Base-by-base conservation (phyloP, 1,284 basidiomycete species). In the Austroboletus novae-zelandiae region DNA sequence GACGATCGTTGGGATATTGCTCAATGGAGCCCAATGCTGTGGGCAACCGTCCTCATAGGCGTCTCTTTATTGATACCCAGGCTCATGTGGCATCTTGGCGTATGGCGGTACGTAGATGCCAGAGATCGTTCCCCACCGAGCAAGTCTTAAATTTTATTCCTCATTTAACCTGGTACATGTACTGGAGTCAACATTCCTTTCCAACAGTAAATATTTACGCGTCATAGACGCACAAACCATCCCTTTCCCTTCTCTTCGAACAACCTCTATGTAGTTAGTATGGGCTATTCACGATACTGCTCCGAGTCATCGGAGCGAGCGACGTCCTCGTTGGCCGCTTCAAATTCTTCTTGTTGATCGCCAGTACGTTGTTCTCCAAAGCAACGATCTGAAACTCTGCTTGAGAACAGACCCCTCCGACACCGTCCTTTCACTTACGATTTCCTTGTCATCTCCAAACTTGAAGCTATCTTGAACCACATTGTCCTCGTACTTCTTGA, bases 391-490 rank as follows among this genome's bases (percentile, higher is more conserved):
- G 58, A 41, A 49, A 46, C 15, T 4, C 30, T 15, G 17, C 29
- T 50, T 9, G 43, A 52, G 52, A 30, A 14, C 30, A 45, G 48
- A 34, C 3, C 5, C 29, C 13, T 48, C 29, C 29, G 51, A 10
- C 44, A n/a, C 30, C 71, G 5, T 2, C 71, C 4, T 2, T 47
- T 42, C 17, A 35, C 86, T 61, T 61, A 93, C 91, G 65, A 98
- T 97, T 67, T 97, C 89, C 64, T 92, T 91, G 71, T 97, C 94
- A 58, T 95, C 90, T 17, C 92, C 94, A 65, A 93, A 97, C 70
- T 89, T 91, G 83, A 98, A 98, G 72, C 89, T 92, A 69, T 98
- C 95, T 56, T 96, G 94, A 0, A 99, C 94, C 53, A 99, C 94
- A 45, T 83, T 79, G 60, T 97, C 94, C 62, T 95, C 91, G 66